phyloP scores from a whole-genome alignment of 345 rosid species.

The Noccaea caerulescens region DNA sequence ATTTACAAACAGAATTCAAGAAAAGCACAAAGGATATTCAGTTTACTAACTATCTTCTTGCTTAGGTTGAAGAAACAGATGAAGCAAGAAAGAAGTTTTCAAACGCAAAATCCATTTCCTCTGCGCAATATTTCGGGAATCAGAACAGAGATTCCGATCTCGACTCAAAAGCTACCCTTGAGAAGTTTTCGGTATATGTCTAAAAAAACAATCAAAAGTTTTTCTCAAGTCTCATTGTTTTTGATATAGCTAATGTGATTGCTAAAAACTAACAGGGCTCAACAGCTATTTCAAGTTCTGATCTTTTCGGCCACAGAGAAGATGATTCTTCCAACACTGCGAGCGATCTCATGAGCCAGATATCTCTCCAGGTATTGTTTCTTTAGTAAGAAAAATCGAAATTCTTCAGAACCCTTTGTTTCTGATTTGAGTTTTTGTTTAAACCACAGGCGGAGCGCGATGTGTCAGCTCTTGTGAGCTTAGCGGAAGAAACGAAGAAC shows the following conservation, averaged over 20 bases:
- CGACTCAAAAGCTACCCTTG: slow-evolving; percentile 83
- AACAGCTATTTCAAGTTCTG: slow-evolving; percentile 92
- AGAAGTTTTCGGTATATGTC: slow-evolving; percentile 79
- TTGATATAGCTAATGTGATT: neutral
- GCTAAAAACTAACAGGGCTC: slow-evolving; percentile 59
- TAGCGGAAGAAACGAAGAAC: slow-evolving; percentile 95
- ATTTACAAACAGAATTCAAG: neutral
- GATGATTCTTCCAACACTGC: slow-evolving; percentile 67
- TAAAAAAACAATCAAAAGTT: neutral
- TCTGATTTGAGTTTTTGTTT: neutral
- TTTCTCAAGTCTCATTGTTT: neutral
- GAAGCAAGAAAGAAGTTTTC: slow-evolving; percentile 97
- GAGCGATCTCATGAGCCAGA: slow-evolving; percentile 77
- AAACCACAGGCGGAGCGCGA: slow-evolving; percentile 85
- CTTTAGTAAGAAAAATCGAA: neutral
- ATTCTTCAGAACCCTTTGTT: neutral
- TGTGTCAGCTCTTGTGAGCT: slow-evolving; percentile 76
- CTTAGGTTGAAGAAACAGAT: slow-evolving; percentile 83
- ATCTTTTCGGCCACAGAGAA: slow-evolving; percentile 67
- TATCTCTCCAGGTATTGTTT: slow-evolving; percentile 76
- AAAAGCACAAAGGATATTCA: neutral
- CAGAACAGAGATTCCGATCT: slow-evolving; percentile 56
- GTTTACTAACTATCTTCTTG: neutral
- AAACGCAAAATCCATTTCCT: slow-evolving; percentile 95
- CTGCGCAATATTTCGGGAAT: slow-evolving; percentile 90